Evolutionary conservation across 805 yeast genomes (phyloP).

Genomic region (Pichia gijzeniarum): DNA sequence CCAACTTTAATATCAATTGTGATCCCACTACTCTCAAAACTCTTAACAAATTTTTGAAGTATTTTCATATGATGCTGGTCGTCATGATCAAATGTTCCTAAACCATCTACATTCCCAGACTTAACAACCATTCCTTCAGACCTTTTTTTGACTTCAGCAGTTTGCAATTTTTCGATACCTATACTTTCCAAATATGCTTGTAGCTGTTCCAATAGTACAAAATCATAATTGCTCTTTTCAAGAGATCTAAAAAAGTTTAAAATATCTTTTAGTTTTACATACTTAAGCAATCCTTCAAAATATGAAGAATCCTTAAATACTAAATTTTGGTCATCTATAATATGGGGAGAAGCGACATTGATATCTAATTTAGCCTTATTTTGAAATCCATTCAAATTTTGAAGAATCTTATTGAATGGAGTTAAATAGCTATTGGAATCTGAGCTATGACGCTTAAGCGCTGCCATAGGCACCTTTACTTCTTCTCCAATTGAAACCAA

Average conservation of each 20-base stretch:
- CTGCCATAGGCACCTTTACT: background rate
- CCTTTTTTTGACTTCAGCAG: slow-evolving; percentile 12
- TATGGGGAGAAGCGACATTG: background rate
- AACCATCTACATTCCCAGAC: slow-evolving; percentile 22
- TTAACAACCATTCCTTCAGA: slow-evolving; percentile 20
- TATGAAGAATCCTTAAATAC: background rate
- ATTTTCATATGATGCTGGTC: slow-evolving; percentile 33
- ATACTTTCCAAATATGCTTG: slow-evolving; percentile 30
- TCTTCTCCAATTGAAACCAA: background rate
- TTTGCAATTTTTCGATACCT: slow-evolving; percentile 24
- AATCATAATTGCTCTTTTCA: slow-evolving; percentile 24
- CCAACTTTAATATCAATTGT: slow-evolving; percentile 29
- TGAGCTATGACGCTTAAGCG: slow-evolving; percentile 9
- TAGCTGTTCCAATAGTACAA: slow-evolving; percentile 32
- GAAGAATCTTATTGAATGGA: slow-evolving; percentile 28
- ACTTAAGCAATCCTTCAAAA: slow-evolving; percentile 17
- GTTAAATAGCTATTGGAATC: slow-evolving; percentile 18
- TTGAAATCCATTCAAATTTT: slow-evolving; percentile 26
- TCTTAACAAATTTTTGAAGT: slow-evolving; percentile 40
- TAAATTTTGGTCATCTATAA: background rate
- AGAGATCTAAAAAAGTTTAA: slow-evolving; percentile 34
- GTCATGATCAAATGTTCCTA: slow-evolving; percentile 27
- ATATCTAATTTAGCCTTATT: background rate
- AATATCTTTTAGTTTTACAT: slow-evolving; percentile 28
- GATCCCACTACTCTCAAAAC: slow-evolving; percentile 34